phyloP scores from a whole-genome alignment of 352 stramenopile species.

The Phytophthora boehmeriae region DNA sequence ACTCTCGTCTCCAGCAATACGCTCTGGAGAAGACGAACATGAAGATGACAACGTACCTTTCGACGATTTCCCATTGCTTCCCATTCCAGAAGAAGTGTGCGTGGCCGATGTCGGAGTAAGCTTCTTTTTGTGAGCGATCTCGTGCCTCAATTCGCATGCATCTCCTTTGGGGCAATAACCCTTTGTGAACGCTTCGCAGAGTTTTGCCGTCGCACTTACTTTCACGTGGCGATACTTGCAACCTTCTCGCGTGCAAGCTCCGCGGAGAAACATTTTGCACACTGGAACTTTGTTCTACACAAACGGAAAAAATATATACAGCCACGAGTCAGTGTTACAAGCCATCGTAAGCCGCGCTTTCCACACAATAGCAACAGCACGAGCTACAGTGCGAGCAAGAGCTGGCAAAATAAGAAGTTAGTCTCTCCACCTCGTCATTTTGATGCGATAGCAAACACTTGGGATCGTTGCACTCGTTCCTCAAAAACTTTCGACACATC shows the following conservation, averaged over 20 bases:
- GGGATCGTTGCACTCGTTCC: conserved; percentile 62
- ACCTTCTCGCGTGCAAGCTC: conserved; percentile 69
- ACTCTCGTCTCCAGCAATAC: background rate
- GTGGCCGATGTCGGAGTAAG: conserved; percentile 10
- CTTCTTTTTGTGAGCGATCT: conserved; percentile 48
- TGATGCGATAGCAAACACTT: conserved; percentile 72
- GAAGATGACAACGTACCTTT: conserved; percentile 42
- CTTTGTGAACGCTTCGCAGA: conserved; percentile 70
- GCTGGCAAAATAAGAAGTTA: conserved; percentile 14
- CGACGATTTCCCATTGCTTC: conserved; percentile 8
- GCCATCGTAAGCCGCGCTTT: conserved; percentile 15
- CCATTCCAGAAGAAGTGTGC: conserved; percentile 3
- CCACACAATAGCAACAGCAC: conserved; percentile 5
- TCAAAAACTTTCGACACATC: conserved; percentile 83
- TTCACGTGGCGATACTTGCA: conserved; percentile 87
- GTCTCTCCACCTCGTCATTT: conserved; percentile 70
- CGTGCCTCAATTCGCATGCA: conserved; percentile 64
- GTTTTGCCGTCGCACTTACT: conserved; percentile 63
- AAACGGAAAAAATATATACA: conserved; percentile 28
- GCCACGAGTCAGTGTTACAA: conserved; percentile 21
- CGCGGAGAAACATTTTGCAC: conserved; percentile 80
- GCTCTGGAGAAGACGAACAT: conserved; percentile 12
- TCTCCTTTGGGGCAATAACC: conserved; percentile 68
- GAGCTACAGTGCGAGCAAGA: conserved; percentile 15
- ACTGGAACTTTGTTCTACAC: conserved; percentile 83